Percentiles rank a stretch among this genome's conserved stretches.
These are phyloP conservation scores for Podospora bellae-mahoneyi DNA, from an alignment of 495 filamentous ascomycete species.

Conservation along the genomic window DNA sequence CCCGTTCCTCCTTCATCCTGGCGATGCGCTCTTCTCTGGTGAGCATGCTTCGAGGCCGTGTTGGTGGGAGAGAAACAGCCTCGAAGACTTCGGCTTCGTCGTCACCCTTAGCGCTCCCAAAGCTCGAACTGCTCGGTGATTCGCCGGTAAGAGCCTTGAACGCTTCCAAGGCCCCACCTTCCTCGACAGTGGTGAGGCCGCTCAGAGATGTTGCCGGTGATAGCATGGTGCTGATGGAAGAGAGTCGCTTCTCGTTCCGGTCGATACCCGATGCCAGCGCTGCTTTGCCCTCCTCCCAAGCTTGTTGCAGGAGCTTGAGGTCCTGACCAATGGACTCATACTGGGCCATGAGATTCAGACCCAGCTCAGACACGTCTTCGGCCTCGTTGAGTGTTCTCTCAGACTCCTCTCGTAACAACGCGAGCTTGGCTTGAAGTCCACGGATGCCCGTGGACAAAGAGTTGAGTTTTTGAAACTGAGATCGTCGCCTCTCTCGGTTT, in stretches of 20 bases:
- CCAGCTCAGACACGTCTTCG: slow-evolving; percentile 69
- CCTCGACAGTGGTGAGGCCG: slow-evolving; percentile 78
- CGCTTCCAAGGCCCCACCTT: slow-evolving; percentile 67
- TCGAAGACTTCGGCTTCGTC: slow-evolving; percentile 84
- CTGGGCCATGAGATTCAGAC: slow-evolving; percentile 72
- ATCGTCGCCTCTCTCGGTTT: slow-evolving; percentile 71
- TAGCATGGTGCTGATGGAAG: slow-evolving; percentile 64
- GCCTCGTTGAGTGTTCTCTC: slow-evolving; percentile 70
- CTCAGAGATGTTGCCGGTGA: slow-evolving; percentile 79
- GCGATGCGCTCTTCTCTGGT: slow-evolving; percentile 84
- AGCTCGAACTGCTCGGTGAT: slow-evolving; percentile 36
- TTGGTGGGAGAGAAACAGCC: slow-evolving; percentile 69
- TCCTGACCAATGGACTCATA: slow-evolving; percentile 94
- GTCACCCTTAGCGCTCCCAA: slow-evolving; percentile 28
- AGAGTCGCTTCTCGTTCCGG: slow-evolving; percentile 63
- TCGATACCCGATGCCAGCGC: slow-evolving; percentile 73
- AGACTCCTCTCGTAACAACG: slow-evolving; percentile 86
- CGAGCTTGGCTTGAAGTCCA: slow-evolving; percentile 91
- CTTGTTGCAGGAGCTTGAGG: slow-evolving; percentile 74
- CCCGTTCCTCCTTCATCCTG: slow-evolving; percentile 85
- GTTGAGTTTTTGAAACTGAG: slow-evolving; percentile 80
- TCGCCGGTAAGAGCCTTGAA: slow-evolving; percentile 73
- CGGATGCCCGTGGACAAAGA: slow-evolving; percentile 87
- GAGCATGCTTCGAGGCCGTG: slow-evolving; percentile 63
- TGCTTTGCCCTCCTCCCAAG: slow-evolving; percentile 85